Conservation (phyloP, 352 stramenopile species). For the Globisporangium nodosum region DNA sequence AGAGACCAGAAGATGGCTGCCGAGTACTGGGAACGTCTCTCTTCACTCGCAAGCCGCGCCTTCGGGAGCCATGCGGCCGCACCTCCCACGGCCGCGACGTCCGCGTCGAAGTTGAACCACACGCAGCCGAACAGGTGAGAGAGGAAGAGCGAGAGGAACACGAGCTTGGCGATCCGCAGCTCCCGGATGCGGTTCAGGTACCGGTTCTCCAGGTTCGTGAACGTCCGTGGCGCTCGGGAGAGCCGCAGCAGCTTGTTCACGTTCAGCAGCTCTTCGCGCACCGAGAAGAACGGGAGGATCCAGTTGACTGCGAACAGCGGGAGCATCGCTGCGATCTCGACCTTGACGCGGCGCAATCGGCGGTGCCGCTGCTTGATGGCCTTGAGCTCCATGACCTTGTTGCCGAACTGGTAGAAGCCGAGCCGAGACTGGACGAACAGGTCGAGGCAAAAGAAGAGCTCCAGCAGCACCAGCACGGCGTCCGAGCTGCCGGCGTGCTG, state of each 20-base stretch:
- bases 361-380: conserved; percentile 26
- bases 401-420: conserved; percentile 41
- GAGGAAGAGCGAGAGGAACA: conserved; percentile 43
- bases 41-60: not conserved
- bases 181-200: conserved; percentile 35
- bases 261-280: conserved; percentile 30
- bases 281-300: conserved; percentile 1
- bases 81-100: not conserved
- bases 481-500: conserved; percentile 14
- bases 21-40: conserved; percentile 18
- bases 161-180: conserved; percentile 34
- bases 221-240: conserved; percentile 29
- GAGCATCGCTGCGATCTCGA: conserved; percentile 31
- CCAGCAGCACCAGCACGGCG: conserved; percentile 20
- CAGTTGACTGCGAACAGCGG: conserved; percentile 37
- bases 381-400: conserved; percentile 38
- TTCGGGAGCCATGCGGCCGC: conserved; percentile 23
- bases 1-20: conserved; percentile 33
- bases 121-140: conserved; percentile 43
- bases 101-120: conserved; percentile 41
- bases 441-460: conserved; percentile 35
- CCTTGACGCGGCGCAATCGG: conserved; percentile 20
- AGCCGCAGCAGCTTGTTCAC: conserved; percentile 44
- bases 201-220: conserved; percentile 29
- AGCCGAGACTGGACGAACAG: conserved; percentile 28